A percentile compares a stretch with the other conserved stretches of the same genome.
These are phyloP conservation scores for Nicotiana otophora DNA, from an alignment of 257 asterid genomes.

Conservation along the genomic window DNA sequence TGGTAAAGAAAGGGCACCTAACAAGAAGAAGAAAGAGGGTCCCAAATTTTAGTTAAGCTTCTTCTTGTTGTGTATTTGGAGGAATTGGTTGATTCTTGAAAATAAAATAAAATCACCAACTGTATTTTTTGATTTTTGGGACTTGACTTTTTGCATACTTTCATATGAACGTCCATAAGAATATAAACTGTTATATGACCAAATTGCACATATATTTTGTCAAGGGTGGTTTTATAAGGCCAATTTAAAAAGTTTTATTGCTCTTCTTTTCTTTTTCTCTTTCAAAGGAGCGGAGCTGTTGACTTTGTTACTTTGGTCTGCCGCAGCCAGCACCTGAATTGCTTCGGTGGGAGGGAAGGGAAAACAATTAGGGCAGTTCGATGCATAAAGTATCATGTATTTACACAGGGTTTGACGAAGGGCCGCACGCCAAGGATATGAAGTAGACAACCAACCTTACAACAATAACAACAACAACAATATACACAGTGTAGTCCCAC, in stretches of 20 bases:
- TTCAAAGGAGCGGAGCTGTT: neutral
- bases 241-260: neutral
- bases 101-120: neutral
- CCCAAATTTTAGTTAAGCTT: neutral
- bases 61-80: neutral
- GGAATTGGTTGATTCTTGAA: neutral
- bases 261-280: no score
- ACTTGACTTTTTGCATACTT: neutral
- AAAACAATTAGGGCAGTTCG: no score
- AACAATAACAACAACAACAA: no score
- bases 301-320: neutral
- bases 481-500: no score
- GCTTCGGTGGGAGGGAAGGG: no score
- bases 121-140: neutral
- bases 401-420: no score
- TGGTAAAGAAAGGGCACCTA: neutral
- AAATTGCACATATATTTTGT: neutral
- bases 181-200: neutral
- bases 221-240: neutral
- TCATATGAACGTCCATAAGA: neutral
- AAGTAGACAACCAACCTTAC: no score
- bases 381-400: no score
- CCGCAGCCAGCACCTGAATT: neutral
- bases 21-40: neutral
- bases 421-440: no score